Percentiles rank a stretch among this genome's conserved stretches.
Evolutionary conservation across 345 rosid genomes (phyloP).

Genomic region (Cardamine resedifolia): DNA sequence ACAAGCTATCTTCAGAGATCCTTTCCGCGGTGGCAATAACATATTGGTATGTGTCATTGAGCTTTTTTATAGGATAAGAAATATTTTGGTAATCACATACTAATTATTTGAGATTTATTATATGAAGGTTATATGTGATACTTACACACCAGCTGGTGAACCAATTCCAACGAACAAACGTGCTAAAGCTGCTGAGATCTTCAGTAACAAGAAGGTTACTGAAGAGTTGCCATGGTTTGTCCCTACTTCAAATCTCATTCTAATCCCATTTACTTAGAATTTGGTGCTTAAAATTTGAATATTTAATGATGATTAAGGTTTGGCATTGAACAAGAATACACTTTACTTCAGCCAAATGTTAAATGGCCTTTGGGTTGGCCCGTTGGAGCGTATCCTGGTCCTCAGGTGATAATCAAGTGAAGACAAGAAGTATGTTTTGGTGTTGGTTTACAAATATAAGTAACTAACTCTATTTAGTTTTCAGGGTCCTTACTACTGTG

Average conservation of each 20-base stretch:
- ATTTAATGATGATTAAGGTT: conserved; percentile 46
- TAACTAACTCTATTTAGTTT: conserved; percentile 9
- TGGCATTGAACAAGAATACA: conserved; percentile 99
- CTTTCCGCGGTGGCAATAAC: conserved; percentile 95
- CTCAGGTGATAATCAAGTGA: conserved; percentile 60
- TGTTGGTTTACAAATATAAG: background rate
- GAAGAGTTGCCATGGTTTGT: conserved; percentile 79
- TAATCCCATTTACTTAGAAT: background rate
- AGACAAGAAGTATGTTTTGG: background rate
- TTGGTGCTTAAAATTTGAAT: background rate
- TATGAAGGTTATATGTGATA: conserved; percentile 78
- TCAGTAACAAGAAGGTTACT: conserved; percentile 63
- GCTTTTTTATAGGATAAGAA: background rate
- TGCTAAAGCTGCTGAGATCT: conserved; percentile 77
- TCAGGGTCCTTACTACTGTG: conserved; percentile 99
- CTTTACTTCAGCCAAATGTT: conserved; percentile 78
- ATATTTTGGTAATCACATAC: background rate
- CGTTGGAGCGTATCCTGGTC: conserved; percentile 95
- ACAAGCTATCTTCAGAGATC: conserved; percentile 93
- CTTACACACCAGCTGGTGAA: conserved; percentile 94
- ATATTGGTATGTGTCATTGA: conserved; percentile 67
- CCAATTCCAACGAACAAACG: conserved; percentile 99
- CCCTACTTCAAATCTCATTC: background rate
- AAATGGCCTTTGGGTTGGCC: conserved; percentile 99
- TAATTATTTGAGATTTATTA: conserved; percentile 8